Evolutionary conservation across 2,329 filamentous ascomycete species (phyloP).

Genomic region (Aspergillus transmontanensis): DNA sequence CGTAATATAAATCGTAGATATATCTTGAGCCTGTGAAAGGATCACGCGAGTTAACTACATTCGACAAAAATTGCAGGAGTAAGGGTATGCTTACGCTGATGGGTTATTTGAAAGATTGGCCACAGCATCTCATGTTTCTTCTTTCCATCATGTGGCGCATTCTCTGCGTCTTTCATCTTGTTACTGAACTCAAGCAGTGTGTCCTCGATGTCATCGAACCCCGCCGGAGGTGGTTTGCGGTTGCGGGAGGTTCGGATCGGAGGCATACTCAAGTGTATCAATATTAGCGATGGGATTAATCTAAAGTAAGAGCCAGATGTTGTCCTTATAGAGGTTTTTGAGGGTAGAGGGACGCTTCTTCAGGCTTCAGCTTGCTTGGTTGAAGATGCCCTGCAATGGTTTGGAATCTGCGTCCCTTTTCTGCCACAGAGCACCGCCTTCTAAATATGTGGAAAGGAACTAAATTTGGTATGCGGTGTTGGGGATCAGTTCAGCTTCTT

Average conservation of each 20-base stretch:
- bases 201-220: slow-evolving; percentile 70
- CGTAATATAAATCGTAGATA: slow-evolving; percentile 96
- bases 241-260: slow-evolving; percentile 61
- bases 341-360: neutral
- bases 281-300: slow-evolving; percentile 1
- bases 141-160: slow-evolving; percentile 75
- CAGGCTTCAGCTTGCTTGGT: neutral
- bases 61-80: neutral
- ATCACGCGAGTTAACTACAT: neutral
- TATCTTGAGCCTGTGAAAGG: slow-evolving; percentile 66
- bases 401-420: slow-evolving; percentile 4
- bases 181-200: slow-evolving; percentile 68
- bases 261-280: slow-evolving; percentile 53
- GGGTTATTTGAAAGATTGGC: slow-evolving; percentile 97
- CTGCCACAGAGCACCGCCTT: slow-evolving; percentile 14
- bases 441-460: neutral
- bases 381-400: too few relatives aligned
- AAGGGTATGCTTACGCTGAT: slow-evolving; percentile 67
- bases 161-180: slow-evolving; percentile 80
- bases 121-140: slow-evolving; percentile 90
- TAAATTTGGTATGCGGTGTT: slow-evolving; percentile 1
- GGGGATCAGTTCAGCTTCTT: neutral
- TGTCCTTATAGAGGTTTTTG: neutral
- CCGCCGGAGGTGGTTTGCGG: slow-evolving; percentile 66
- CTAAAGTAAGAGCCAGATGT: neutral